Percentiles rank a stretch among this genome's conserved stretches.
phyloP scores from a whole-genome alignment of 1,284 basidiomycete genomes.

The Ustilago shanxiensis region DNA sequence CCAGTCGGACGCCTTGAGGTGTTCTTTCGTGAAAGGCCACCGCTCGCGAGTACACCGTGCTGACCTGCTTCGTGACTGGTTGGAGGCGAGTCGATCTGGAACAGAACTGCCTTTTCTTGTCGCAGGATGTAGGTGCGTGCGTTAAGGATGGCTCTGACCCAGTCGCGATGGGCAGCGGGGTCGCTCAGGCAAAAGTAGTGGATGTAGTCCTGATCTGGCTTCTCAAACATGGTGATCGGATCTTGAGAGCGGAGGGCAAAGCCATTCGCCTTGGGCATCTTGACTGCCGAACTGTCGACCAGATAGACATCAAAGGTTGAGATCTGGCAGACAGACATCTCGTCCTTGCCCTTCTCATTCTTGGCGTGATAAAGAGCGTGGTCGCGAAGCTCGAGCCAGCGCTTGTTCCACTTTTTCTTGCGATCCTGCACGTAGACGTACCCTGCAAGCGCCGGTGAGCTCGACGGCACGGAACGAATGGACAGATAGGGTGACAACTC shows the following conservation, averaged over 20 bases:
- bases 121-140: conserved; percentile 66
- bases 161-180: conserved; percentile 64
- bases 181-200: conserved; percentile 65
- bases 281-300: conserved; percentile 50
- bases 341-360: conserved; percentile 68
- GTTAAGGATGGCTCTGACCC: conserved; percentile 63
- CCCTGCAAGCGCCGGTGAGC: conserved; percentile 62
- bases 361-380: conserved; percentile 65
- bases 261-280: conserved; percentile 61
- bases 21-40: conserved; percentile 43
- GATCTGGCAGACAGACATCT: conserved; percentile 59
- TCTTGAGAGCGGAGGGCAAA: conserved; percentile 65
- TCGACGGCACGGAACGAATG: conserved; percentile 54
- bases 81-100: conserved; percentile 38
- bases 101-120: conserved; percentile 64
- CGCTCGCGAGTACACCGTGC: conserved; percentile 4
- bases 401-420: conserved; percentile 64
- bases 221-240: conserved; percentile 60
- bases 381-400: conserved; percentile 69
- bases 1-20: conserved; percentile 32
- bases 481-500: conserved; percentile 61
- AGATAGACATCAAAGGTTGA: conserved; percentile 66
- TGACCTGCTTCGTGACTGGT: conserved; percentile 13
- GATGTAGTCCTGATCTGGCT: conserved; percentile 64
- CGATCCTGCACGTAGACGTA: conserved; percentile 64